Evolutionary conservation across 208 protist genomes (phyloP), one percentile per base, ranked within the genome.

Genomic region (Histomonas meleagridis): DNA sequence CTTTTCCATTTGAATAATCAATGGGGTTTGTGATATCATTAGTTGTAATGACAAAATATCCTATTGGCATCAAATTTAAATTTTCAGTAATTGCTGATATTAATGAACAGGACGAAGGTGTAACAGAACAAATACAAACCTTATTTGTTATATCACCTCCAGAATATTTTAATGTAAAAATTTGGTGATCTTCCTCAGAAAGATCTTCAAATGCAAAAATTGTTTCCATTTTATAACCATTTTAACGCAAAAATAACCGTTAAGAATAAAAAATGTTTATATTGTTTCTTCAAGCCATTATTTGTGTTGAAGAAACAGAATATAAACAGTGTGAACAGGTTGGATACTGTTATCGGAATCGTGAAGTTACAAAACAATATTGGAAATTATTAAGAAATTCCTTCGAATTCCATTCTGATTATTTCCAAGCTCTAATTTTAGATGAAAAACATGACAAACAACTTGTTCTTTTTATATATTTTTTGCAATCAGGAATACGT

Each of bases 41-140:
- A 38, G 55, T 86, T 32, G 43, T 46, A 18, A 57, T 55, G 7
- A 86, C 7, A 16, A 86, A 86, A 49, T 55, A 86, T 53, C 76
- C 76, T 38, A 86, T 28, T 26, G 76, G 76, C n/a, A n/a, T n/a
- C n/a, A n/a, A n/a, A 86, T 86, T 86, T 49, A 86, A 53, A 23
- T 86, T 46, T 32, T 86, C 46, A 32, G 76, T 86, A 1, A 86
- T 26, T 32, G 76, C 46, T 12, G 76, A 86, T 55, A 86, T 35
- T 49, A 86, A 86, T 26, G 23, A 32, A 18, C 40, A 86, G 32
- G 76, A 51, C 18, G 43, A 43, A 38, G 76, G 40, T 32, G 76
- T 40, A 51, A 86, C 76, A 38, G 76, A 40, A 35, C 38, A 49
- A 55, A 86, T 38, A 57, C 76, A 86, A 16, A 86, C 28, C 32